Evolutionary conservation across 1,139 yeast genomes (phyloP).

Genomic region (Blastobotrys niveus): DNA sequence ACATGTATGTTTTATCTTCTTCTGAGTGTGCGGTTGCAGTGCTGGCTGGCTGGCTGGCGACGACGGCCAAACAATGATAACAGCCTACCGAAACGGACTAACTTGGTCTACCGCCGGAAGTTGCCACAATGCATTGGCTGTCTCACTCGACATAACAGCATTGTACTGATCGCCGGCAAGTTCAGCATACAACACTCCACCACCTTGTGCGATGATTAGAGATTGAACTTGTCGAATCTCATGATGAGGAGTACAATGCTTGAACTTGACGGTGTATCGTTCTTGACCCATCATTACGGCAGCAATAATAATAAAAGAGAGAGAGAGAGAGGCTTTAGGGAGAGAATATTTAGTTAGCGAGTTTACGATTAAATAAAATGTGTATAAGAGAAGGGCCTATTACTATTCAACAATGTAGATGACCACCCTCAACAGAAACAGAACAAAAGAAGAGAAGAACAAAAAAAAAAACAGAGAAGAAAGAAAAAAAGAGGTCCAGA

Average conservation of each 20-base stretch:
- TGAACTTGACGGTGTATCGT: slow-evolving; percentile 11
- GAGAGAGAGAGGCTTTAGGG: too few relatives aligned
- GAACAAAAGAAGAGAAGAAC: too few relatives aligned
- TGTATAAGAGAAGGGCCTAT: too few relatives aligned
- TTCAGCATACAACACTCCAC: slow-evolving; percentile 13
- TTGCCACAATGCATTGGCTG: slow-evolving; percentile 2
- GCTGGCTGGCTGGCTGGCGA: neutral
- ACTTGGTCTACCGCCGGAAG: slow-evolving; percentile 4
- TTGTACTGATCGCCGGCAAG: slow-evolving; percentile 1
- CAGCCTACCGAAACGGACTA: too few relatives aligned
- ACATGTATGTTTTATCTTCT: too few relatives aligned
- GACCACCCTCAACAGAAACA: too few relatives aligned
- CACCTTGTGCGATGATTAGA: slow-evolving; percentile 11
- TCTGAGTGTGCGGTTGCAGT: neutral
- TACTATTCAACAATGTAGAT: too few relatives aligned
- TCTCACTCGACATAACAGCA: slow-evolving; percentile 10
- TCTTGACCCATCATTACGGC: neutral
- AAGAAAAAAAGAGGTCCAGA: too few relatives aligned
- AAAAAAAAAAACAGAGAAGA: too few relatives aligned
- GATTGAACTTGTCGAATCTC: slow-evolving; percentile 9
- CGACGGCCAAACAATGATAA: neutral
- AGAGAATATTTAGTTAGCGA: too few relatives aligned
- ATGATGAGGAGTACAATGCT: slow-evolving; percentile 5
- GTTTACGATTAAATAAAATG: too few relatives aligned
- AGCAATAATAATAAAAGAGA: slow-evolving; percentile 1